phyloP scores from a whole-genome alignment of 352 stramenopile species.

The Pythium aphanidermatum region DNA sequence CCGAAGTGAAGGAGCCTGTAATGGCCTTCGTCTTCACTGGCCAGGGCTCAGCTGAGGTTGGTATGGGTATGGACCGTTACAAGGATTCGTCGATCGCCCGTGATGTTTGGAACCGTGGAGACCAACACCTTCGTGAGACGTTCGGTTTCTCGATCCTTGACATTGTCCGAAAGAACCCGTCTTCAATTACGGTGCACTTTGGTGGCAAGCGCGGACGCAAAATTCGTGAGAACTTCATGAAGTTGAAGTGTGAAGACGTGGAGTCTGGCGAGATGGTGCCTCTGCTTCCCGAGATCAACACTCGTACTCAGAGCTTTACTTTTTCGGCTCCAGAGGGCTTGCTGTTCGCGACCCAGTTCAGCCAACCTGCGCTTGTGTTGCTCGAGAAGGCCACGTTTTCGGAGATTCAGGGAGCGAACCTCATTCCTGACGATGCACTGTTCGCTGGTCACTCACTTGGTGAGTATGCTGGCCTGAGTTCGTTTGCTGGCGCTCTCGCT shows the following conservation, averaged over 20 bases:
- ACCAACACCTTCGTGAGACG: slow-evolving; percentile 55
- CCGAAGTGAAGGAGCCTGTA: slow-evolving; percentile 56
- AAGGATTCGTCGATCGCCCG: slow-evolving; percentile 56
- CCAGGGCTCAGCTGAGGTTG: slow-evolving; percentile 73
- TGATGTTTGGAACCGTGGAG: slow-evolving; percentile 77
- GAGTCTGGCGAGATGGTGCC: slow-evolving; percentile 41
- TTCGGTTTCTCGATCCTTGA: slow-evolving; percentile 88
- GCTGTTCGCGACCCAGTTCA: slow-evolving; percentile 86
- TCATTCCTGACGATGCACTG: slow-evolving; percentile 67
- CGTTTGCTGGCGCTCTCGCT: slow-evolving; percentile 62
- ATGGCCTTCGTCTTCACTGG: slow-evolving; percentile 86
- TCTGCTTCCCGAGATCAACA: slow-evolving; percentile 75
- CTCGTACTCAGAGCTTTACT: slow-evolving; percentile 76
- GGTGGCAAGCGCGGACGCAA: slow-evolving; percentile 66
- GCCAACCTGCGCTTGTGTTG: slow-evolving; percentile 72
- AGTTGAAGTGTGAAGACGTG: slow-evolving; percentile 58
- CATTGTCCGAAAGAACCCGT: slow-evolving; percentile 84
- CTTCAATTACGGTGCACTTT: slow-evolving; percentile 83
- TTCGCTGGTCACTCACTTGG: slow-evolving; percentile 88
- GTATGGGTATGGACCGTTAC: slow-evolving; percentile 89
- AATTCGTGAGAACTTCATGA: slow-evolving; percentile 87
- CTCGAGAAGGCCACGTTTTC: slow-evolving; percentile 84
- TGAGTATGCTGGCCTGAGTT: slow-evolving; percentile 80
- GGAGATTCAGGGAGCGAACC: slow-evolving; percentile 60
- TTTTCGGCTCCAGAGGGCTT: slow-evolving; percentile 72